Percentiles rank a stretch among this genome's conserved stretches.
Evolutionary conservation across 2,329 filamentous ascomycete species (phyloP).

Genomic region (Colletotrichum filicis): DNA sequence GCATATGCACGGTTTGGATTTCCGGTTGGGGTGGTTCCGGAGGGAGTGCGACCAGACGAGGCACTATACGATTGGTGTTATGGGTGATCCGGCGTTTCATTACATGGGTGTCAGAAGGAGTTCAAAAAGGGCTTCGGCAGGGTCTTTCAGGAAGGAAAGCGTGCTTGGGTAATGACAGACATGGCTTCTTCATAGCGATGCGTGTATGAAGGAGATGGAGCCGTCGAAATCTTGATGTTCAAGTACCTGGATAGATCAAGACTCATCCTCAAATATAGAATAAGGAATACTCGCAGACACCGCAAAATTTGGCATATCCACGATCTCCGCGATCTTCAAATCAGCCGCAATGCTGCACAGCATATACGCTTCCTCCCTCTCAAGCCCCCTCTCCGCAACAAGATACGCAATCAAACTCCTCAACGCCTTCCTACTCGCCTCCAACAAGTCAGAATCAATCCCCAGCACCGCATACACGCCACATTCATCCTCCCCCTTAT

Average conservation of each 20-base stretch:
- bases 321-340: conserved; percentile 61
- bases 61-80: conserved; percentile 3
- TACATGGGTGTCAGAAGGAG: background rate
- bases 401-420: conserved; percentile 61
- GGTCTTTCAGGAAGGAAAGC: background rate
- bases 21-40: conserved; percentile 21
- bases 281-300: conserved; percentile 61
- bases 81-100: background rate
- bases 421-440: conserved; percentile 60
- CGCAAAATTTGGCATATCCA: conserved; percentile 65
- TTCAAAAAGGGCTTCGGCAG: conserved; percentile 4
- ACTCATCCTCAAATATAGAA: conserved; percentile 52
- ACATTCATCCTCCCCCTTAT: conserved; percentile 38
- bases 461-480: conserved; percentile 56
- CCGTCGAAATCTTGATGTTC: background rate
- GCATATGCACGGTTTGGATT: background rate
- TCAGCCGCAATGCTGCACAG: conserved; percentile 60
- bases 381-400: conserved; percentile 55
- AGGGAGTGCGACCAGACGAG: background rate
- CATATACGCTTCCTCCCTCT: conserved; percentile 62
- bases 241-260: background rate
- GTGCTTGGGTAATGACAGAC: background rate
- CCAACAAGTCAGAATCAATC: conserved; percentile 56
- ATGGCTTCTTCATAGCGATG: no score
- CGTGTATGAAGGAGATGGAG: no score